Base-by-base conservation (phyloP, 1,284 basidiomycete species). In the Neolentinus lepideus region DNA sequence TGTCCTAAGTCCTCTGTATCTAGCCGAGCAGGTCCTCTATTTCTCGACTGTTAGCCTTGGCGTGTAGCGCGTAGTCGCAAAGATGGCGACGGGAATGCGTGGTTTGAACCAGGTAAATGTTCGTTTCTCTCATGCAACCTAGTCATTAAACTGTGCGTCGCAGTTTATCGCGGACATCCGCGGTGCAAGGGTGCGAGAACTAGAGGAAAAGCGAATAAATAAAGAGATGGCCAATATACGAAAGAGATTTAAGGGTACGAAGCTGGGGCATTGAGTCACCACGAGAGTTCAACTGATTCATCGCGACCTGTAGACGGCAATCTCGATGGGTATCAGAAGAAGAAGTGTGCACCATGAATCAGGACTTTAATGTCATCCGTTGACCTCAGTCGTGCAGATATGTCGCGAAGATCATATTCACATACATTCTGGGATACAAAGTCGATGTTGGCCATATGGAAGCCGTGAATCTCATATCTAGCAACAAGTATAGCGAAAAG, bases 151-250 rank as follows among this genome's bases (percentile, higher is more conserved):
- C 43, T 46, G 52, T 45, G 25, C 46, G 9, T 29, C 27, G 58
- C 66, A 96, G 93, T 99, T 98, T 79, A 99, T 99, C 70, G 94
- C 95, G 69, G 96, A 99, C 72, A 90, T 99, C 65, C 88, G 97
- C 62, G 93, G 95, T 60, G 92, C 92, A 35, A 76, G 92, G 60
- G 90, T 94, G 26, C 81, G 91, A 56, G 92, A 94, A 66, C 71
- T 94, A 55, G 94, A 96, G 68, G 96, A 98, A 79, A 98, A 98
- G 74, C 76, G 96, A 56, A 97, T 99, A 65, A 99, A 99, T 75
- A 94, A 97, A 71, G 97, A 99, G 75, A 98, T 99, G 96, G 96
- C 97, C 0, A 98, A 99, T 67, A 99, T 99, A 63, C 81, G 97
- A 55, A 94, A 96, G 77, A 95, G 98, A 74, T 98, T 99, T 80